Conservation (phyloP, 208 protist species). For the Leishmania gerbilli region DNA sequence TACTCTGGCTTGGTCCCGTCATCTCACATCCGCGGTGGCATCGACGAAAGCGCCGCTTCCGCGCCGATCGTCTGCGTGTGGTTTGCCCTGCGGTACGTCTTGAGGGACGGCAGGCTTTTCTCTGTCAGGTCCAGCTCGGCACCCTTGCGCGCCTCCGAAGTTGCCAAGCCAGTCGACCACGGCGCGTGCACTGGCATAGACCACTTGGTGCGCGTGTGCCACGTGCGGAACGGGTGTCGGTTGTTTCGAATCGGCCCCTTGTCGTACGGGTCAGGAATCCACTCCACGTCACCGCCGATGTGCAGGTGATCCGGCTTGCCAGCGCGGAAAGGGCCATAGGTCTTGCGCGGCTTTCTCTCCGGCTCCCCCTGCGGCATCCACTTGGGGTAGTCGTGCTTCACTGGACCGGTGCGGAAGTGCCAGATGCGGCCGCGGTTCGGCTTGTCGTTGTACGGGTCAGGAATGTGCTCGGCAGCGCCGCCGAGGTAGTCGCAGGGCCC, state of each 20-base stretch:
- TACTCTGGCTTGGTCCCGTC: background rate
- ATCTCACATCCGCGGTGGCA: slow-evolving; percentile 35
- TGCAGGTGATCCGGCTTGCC: slow-evolving; percentile 58
- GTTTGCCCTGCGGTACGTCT: slow-evolving; percentile 60
- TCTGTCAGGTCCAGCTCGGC: slow-evolving; percentile 62
- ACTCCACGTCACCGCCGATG: slow-evolving; percentile 75
- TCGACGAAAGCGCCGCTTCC: slow-evolving; percentile 65
- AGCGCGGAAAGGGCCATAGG: slow-evolving; percentile 71
- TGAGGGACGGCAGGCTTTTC: slow-evolving; percentile 56
- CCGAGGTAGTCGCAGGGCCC: slow-evolving; percentile 74
- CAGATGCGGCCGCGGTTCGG: slow-evolving; percentile 66
- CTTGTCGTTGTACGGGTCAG: slow-evolving; percentile 81
- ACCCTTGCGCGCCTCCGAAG: slow-evolving; percentile 73
- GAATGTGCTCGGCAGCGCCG: slow-evolving; percentile 75
- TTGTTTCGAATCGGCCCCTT: slow-evolving; percentile 59
- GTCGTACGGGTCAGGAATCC: slow-evolving; percentile 87
- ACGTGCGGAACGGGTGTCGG: slow-evolving; percentile 80
- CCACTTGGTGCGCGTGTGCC: slow-evolving; percentile 90
- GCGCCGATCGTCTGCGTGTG: slow-evolving; percentile 76
- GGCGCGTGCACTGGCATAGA: slow-evolving; percentile 86
- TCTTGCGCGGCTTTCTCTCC: slow-evolving; percentile 48
- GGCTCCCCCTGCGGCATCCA: slow-evolving; percentile 88
- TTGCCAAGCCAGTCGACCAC: slow-evolving; percentile 80
- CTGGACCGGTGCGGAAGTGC: slow-evolving; percentile 75
- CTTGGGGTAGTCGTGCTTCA: slow-evolving; percentile 58